Percentiles rank a stretch among this genome's conserved stretches.
Evolutionary conservation across 306 rosid genomes (phyloP).

Genomic region (Vicia sativa): DNA sequence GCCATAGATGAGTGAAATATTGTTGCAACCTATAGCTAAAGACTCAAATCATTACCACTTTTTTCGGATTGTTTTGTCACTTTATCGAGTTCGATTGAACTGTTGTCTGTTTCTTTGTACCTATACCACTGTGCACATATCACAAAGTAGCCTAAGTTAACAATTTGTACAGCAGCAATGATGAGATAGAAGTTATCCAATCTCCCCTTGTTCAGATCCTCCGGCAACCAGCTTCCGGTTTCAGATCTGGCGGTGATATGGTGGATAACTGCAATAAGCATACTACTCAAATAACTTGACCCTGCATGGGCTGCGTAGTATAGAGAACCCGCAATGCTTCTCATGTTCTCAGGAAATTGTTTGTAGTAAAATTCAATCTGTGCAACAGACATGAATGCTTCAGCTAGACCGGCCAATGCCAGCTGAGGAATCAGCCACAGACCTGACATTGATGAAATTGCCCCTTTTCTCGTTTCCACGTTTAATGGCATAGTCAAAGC

Average conservation of each 20-base stretch:
- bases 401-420: slow-evolving; percentile 59
- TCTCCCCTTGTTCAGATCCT: slow-evolving; percentile 84
- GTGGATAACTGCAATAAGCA: slow-evolving; percentile 56
- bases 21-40: slow-evolving; percentile 9
- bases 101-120: slow-evolving; percentile 53
- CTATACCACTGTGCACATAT: slow-evolving; percentile 66
- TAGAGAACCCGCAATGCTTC: slow-evolving; percentile 79
- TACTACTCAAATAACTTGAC: slow-evolving; percentile 64
- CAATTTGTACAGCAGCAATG: slow-evolving; percentile 49
- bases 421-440: slow-evolving; percentile 86
- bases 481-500: slow-evolving; percentile 63
- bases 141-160: slow-evolving; percentile 63
- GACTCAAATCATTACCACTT: slow-evolving; percentile 34
- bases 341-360: slow-evolving; percentile 94
- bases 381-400: slow-evolving; percentile 66
- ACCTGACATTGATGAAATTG: slow-evolving; percentile 78
- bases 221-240: slow-evolving; percentile 65
- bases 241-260: slow-evolving; percentile 40
- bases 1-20: slow-evolving; percentile 8
- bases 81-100: slow-evolving; percentile 41
- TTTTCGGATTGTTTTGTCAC: slow-evolving; percentile 41
- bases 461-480: slow-evolving; percentile 61
- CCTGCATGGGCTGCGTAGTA: slow-evolving; percentile 61
- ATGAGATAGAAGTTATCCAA: slow-evolving; percentile 67
- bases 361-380: slow-evolving; percentile 85